These are phyloP conservation scores for Ceratobasidium sp. DNA, from an alignment of 1,284 basidiomycete genomes.

Conservation along the genomic window DNA sequence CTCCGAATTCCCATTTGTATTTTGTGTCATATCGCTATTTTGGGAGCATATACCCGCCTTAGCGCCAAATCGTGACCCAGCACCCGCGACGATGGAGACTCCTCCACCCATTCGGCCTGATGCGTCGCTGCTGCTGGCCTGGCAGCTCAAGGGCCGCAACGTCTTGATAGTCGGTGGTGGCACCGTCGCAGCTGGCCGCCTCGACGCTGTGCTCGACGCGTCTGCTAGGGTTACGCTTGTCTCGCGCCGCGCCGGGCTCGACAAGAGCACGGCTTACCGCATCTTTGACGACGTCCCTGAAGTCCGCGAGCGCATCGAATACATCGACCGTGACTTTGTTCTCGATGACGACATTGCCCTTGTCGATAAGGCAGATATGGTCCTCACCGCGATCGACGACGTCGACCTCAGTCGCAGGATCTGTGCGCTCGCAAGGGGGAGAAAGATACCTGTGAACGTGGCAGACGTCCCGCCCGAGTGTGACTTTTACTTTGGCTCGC, in stretches of 20 bases:
- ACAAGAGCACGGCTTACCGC: slow-evolving; percentile 56
- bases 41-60: slow-evolving; percentile 9
- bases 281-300: slow-evolving; percentile 53
- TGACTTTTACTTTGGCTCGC: slow-evolving; percentile 98
- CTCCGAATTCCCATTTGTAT: background rate
- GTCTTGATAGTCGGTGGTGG: slow-evolving; percentile 92
- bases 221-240: slow-evolving; percentile 69
- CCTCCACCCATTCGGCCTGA: slow-evolving; percentile 54
- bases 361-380: slow-evolving; percentile 78
- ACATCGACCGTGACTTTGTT: slow-evolving; percentile 71
- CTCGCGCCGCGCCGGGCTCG: slow-evolving; percentile 66
- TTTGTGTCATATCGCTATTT: slow-evolving; percentile 16
- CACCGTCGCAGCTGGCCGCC: slow-evolving; percentile 79
- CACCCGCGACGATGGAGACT: slow-evolving; percentile 47
- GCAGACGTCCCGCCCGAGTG: slow-evolving; percentile 95
- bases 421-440: slow-evolving; percentile 71
- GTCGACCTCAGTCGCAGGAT: slow-evolving; percentile 73
- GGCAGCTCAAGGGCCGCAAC: slow-evolving; percentile 79
- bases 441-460: slow-evolving; percentile 88
- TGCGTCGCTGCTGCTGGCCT: slow-evolving; percentile 82
- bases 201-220: slow-evolving; percentile 71
- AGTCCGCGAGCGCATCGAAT: slow-evolving; percentile 68
- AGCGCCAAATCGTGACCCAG: slow-evolving; percentile 48
- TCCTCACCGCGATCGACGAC: slow-evolving; percentile 94
- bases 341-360: slow-evolving; percentile 58